Evolutionary conservation across 2,329 filamentous ascomycete genomes (phyloP).

Genomic region (Epicoccum nigrum): DNA sequence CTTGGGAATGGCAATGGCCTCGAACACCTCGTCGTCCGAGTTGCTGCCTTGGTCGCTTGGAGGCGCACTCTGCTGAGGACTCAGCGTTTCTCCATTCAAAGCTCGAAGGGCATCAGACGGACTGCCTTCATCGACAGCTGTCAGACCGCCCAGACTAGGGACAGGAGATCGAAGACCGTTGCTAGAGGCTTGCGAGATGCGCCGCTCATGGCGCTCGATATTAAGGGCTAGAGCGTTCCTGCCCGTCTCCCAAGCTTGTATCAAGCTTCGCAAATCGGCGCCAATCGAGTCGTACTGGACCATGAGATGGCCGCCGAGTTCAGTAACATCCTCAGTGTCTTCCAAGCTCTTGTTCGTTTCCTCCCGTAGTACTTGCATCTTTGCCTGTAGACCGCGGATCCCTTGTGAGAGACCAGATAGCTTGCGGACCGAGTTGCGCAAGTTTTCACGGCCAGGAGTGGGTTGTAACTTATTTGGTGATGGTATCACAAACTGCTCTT

Average conservation of each 20-base stretch:
- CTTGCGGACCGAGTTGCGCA: conserved; percentile 86
- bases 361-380: conserved; percentile 88
- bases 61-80: conserved; percentile 47
- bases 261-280: conserved; percentile 71
- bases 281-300: conserved; percentile 95
- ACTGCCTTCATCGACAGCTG: conserved; percentile 58
- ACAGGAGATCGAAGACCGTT: conserved; percentile 57
- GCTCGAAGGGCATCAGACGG: conserved; percentile 75
- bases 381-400: conserved; percentile 90
- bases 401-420: conserved; percentile 87
- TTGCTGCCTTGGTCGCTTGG: conserved; percentile 59
- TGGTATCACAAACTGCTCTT: conserved; percentile 66
- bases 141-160: conserved; percentile 68
- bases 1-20: conserved; percentile 80
- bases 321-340: conserved; percentile 69
- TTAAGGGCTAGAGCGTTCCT: conserved; percentile 81
- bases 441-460: conserved; percentile 79
- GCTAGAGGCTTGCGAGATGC: conserved; percentile 58
- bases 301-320: conserved; percentile 80
- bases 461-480: conserved; percentile 63
- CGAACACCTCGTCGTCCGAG: conserved; percentile 80
- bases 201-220: conserved; percentile 77
- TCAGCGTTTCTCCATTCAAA: conserved; percentile 72
- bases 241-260: conserved; percentile 64
- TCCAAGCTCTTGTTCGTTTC: conserved; percentile 83